phyloP scores from a whole-genome alignment of 331 rosid genomes.

The Prunus yedoensis region DNA sequence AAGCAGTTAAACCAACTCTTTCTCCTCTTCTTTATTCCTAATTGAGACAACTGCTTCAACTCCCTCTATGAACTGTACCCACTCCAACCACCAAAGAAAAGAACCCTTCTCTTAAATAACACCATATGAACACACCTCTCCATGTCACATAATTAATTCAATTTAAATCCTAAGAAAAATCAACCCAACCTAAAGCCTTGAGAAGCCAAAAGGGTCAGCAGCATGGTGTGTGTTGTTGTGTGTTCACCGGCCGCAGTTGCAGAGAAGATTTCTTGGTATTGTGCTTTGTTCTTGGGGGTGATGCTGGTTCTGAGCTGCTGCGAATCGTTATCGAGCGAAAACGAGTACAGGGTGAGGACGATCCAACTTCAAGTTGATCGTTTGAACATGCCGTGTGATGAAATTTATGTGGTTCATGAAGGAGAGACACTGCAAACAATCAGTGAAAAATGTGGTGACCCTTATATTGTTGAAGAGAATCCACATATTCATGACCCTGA shows the following conservation, averaged over 20 bases:
- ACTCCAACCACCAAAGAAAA: background rate
- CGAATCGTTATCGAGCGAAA: slow-evolving; percentile 36
- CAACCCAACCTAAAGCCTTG: background rate
- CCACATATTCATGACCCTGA: slow-evolving; percentile 82
- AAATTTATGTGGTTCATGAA: slow-evolving; percentile 78
- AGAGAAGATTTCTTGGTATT: slow-evolving; percentile 57
- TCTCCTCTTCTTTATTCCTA: background rate
- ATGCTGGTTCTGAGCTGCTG: slow-evolving; percentile 54
- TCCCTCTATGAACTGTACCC: background rate
- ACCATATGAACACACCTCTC: background rate
- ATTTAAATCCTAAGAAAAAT: background rate
- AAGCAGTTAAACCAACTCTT: slow-evolving; percentile 52
- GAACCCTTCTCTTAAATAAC: background rate
- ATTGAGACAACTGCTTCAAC: background rate
- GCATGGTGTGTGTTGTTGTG: slow-evolving; percentile 25
- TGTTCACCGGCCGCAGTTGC: slow-evolving; percentile 41
- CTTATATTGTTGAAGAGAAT: slow-evolving; percentile 71
- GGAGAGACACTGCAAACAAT: slow-evolving; percentile 83
- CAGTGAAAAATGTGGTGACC: slow-evolving; percentile 75
- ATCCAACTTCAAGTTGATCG: background rate
- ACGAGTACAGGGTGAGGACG: slow-evolving; percentile 11
- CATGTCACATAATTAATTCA: background rate
- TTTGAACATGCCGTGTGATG: slow-evolving; percentile 54
- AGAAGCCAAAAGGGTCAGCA: background rate
- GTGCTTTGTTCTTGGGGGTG: slow-evolving; percentile 49